A percentile compares a stretch with the other conserved stretches of the same genome.
Conservation (phyloP, 257 asterid species). For the Solanum piurae region DNA sequence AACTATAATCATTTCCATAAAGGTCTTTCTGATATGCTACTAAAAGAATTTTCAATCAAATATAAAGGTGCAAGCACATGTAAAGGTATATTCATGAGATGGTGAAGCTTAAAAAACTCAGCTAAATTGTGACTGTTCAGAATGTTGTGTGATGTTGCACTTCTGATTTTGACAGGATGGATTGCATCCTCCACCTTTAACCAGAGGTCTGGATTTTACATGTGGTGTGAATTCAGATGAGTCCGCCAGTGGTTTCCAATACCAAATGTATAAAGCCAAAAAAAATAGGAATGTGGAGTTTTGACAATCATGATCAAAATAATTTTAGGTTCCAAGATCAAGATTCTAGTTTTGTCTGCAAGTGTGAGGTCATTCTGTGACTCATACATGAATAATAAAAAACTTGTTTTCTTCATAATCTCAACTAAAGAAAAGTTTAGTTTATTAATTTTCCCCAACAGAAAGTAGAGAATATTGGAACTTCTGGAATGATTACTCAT, state of each 20-base stretch:
- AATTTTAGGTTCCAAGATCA: neutral
- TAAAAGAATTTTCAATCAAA: no score
- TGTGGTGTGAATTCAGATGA: neutral
- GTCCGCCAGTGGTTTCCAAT: neutral
- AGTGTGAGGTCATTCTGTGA: neutral
- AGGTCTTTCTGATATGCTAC: neutral
- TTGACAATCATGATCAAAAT: neutral
- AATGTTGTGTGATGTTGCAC: neutral
- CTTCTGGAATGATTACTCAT: neutral
- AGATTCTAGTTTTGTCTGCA: neutral
- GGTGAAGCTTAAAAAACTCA: neutral
- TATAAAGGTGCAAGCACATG: neutral
- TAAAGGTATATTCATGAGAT: neutral
- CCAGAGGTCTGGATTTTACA: neutral
- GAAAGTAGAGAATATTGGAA: neutral
- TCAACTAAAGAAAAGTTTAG: neutral
- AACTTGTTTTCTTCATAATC: neutral
- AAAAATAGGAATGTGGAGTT: neutral
- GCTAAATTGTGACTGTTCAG: neutral
- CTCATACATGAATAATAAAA: neutral
- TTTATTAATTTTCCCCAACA: neutral
- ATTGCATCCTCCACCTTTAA: neutral
- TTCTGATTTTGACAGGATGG: neutral
- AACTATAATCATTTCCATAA: neutral
- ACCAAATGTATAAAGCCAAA: neutral